Evolutionary conservation across 2,329 filamentous ascomycete genomes (phyloP), one percentile per base, ranked within the genome.

Genomic region (Tolypocladium pustulatum): DNA sequence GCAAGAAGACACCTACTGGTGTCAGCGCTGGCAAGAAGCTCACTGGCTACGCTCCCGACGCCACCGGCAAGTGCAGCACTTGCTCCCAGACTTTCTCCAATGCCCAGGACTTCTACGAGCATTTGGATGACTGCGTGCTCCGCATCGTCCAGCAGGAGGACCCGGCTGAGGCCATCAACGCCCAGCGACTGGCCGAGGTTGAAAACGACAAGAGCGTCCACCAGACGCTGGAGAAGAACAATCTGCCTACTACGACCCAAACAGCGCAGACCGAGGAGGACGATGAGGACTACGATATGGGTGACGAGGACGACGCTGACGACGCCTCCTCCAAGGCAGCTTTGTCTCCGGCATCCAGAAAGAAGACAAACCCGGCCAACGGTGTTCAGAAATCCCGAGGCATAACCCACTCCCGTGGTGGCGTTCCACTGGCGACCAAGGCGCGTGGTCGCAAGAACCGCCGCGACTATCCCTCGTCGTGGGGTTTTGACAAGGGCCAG

Each of bases 101-200:
- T 68, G 91, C 92, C 6, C 93, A 97, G 72, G 93, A 97, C 76
- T 97, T 97, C 76, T 97, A 97, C 73, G 94, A 97, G 81, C 93
- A 97, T 81, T 79, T 97, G 69, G 93, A 88, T 66, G 85, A 88
- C 74, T 88, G 86, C 68, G 86, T 88, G 61, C 76, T 88, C 63
- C 83, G 84, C 70, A 87, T 88, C 66, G 86, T 88, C 32, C 85
- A 88, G 71, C 84, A 87, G 71, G 85, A 87, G 70, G 86, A 89
- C 64, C 85, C 85, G 4, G 80, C 83, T 32, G 85, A 88, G 74
- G 83, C 83, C 22, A 83, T 87, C 74, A 88, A 88, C 68, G 84
- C 83, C 2, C 81, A 82, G 67, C 83, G 85, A 57, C 75, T 90
- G 46, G 83, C 85, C 55, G 81, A 86, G 69, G 82, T 87, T 17